phyloP scores from a whole-genome alignment of 2,329 filamentous ascomycete genomes.

The Leptodontidium sp. region DNA sequence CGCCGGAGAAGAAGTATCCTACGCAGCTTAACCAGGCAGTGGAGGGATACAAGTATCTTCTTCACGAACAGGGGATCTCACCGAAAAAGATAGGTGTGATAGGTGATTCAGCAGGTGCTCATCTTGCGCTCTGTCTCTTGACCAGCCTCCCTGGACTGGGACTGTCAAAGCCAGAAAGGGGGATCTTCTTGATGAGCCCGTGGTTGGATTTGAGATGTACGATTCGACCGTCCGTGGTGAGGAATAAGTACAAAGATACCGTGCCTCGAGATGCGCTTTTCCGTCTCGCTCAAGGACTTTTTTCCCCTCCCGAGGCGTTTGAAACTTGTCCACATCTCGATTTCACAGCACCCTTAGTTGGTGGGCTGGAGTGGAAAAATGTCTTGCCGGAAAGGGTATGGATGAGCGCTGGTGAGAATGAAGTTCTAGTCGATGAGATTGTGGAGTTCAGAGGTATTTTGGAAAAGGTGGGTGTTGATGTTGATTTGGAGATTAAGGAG shows the following conservation, averaged over 20 bases:
- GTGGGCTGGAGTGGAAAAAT: not conserved
- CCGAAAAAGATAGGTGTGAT: not conserved
- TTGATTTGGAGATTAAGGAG: conserved; percentile 4
- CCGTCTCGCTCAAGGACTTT: not conserved
- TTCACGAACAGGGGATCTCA: not conserved
- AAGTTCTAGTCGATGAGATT: conserved; percentile 13
- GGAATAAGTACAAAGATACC: conserved; percentile 10
- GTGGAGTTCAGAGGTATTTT: not conserved
- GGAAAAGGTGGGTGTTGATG: not conserved
- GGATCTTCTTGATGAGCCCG: conserved; percentile 9
- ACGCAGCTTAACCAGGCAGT: not conserved
- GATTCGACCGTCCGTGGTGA: not conserved
- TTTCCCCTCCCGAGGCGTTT: not conserved
- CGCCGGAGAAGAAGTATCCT: not conserved
- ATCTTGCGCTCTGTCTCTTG: conserved; percentile 3
- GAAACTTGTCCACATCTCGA: not conserved
- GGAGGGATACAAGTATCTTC: conserved; percentile 2
- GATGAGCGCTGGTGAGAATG: conserved; percentile 12
- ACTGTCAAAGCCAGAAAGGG: conserved; percentile 4
- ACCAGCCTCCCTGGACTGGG: not conserved
- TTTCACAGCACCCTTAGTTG: not conserved
- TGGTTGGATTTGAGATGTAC: conserved; percentile 16
- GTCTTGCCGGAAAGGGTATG: conserved; percentile 7
- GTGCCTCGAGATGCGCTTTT: not conserved
- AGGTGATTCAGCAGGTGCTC: conserved; percentile 14